Percentiles rank a stretch among this genome's conserved stretches.
phyloP scores from a whole-genome alignment of 176 grass and related monocot species.

The Lolium multiflorum region DNA sequence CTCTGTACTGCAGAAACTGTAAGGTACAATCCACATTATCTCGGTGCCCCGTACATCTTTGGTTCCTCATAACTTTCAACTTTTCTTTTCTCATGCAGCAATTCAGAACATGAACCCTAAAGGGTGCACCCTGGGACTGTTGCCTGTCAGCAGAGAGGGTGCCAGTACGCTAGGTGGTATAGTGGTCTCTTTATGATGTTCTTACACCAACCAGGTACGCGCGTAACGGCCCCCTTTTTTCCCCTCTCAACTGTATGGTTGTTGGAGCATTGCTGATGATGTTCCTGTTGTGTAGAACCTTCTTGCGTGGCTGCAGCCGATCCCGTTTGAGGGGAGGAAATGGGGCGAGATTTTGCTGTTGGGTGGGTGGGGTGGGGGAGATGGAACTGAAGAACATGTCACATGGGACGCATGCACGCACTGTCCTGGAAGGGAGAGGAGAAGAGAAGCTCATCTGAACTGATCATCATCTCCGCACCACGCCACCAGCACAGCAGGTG shows the following conservation, averaged over 20 bases:
- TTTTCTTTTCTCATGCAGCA: background rate
- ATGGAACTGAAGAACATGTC: slow-evolving; percentile 58
- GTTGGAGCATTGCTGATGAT: slow-evolving; percentile 43
- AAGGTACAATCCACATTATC: background rate
- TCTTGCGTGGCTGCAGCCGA: background rate
- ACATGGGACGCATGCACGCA: slow-evolving; percentile 58
- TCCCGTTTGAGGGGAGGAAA: slow-evolving; percentile 34
- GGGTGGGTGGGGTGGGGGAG: slow-evolving; percentile 48
- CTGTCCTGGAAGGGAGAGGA: slow-evolving; percentile 43
- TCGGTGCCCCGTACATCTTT: background rate
- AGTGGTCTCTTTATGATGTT: slow-evolving; percentile 44
- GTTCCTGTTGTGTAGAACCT: slow-evolving; percentile 20
- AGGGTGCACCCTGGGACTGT: slow-evolving; percentile 36
- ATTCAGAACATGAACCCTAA: slow-evolving; percentile 12
- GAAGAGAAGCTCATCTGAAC: slow-evolving; percentile 2
- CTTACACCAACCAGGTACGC: slow-evolving; percentile 49
- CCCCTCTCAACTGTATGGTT: slow-evolving; percentile 33
- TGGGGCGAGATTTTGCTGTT: slow-evolving; percentile 39
- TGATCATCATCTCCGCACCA: slow-evolving; percentile 33
- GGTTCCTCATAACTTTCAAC: background rate
- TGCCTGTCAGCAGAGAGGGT: slow-evolving; percentile 32
- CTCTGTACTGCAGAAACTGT: background rate
- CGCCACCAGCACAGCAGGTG: slow-evolving; percentile 35
- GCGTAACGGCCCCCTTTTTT: background rate
- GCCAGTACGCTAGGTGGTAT: background rate